These are phyloP conservation scores for Lentithecium fluviatile DNA, from an alignment of 495 filamentous ascomycete species.

Conservation along the genomic window DNA sequence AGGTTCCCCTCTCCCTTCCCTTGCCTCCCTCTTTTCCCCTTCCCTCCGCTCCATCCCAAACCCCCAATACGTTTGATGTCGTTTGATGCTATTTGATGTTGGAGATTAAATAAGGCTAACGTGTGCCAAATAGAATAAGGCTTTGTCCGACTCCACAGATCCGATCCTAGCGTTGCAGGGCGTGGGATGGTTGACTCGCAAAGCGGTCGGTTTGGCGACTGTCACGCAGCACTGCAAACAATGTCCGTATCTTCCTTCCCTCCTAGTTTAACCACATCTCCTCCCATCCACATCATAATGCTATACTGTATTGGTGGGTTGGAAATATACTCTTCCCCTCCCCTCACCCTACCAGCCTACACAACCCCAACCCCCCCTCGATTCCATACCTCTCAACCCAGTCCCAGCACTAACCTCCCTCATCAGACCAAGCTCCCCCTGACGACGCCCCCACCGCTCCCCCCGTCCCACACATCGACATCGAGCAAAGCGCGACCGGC, in stretches of 20 bases:
- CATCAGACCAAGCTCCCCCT: slow-evolving; percentile 21
- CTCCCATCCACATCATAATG: too few relatives aligned
- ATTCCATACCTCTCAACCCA: neutral
- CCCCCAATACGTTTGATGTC: too few relatives aligned
- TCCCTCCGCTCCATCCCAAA: slow-evolving; percentile 1
- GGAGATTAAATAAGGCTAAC: neutral
- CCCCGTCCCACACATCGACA: slow-evolving; percentile 68
- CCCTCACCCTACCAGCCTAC: too few relatives aligned
- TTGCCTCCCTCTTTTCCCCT: neutral
- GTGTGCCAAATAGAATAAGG: slow-evolving; percentile 63
- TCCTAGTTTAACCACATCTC: too few relatives aligned
- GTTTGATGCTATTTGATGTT: too few relatives aligned
- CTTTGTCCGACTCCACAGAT: slow-evolving; percentile 69
- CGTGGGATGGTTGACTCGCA: slow-evolving; percentile 79
- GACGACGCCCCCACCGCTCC: slow-evolving; percentile 31
- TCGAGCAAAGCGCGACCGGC: slow-evolving; percentile 73
- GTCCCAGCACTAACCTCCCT: slow-evolving; percentile 51
- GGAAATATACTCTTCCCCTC: too few relatives aligned
- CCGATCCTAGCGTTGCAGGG: slow-evolving; percentile 76
- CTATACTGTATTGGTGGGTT: too few relatives aligned
- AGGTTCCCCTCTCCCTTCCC: slow-evolving; percentile 33
- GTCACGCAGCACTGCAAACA: slow-evolving; percentile 57
- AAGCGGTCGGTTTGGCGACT: slow-evolving; percentile 67
- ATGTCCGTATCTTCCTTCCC: too few relatives aligned
- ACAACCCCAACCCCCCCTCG: neutral